These are phyloP conservation scores for Metarhizium guizhouense DNA, from an alignment of 2,329 filamentous ascomycete genomes.

Conservation along the genomic window DNA sequence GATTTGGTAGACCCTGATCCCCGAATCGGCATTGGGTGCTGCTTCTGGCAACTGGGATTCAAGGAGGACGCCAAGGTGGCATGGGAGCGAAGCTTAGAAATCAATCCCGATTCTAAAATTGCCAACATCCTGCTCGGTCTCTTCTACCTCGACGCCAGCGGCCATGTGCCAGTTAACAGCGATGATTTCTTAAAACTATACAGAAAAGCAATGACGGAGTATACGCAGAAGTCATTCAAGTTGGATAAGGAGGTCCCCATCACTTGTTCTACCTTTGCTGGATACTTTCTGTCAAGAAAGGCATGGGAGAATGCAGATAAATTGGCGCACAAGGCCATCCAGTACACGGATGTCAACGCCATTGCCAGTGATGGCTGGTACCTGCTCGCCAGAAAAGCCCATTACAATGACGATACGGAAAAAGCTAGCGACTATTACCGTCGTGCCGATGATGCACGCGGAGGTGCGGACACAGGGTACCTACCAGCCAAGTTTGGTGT, in stretches of 20 bases:
- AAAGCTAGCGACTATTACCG: conserved; percentile 81
- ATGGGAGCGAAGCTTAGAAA: conserved; percentile 80
- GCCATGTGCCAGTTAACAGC: conserved; percentile 73
- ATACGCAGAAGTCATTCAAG: conserved; percentile 90
- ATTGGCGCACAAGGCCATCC: conserved; percentile 85
- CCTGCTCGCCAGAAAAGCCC: conserved; percentile 81
- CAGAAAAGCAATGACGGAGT: conserved; percentile 89
- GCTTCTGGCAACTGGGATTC: conserved; percentile 92
- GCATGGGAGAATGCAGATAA: conserved; percentile 73
- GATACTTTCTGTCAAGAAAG: conserved; percentile 81
- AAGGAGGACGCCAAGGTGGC: conserved; percentile 86
- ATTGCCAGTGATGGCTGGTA: conserved; percentile 98
- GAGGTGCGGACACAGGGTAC: conserved; percentile 83
- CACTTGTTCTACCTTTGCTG: conserved; percentile 81
- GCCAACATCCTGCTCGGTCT: conserved; percentile 85
- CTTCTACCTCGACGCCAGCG: conserved; percentile 81
- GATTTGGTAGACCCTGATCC: conserved; percentile 88
- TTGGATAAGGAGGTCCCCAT: conserved; percentile 84
- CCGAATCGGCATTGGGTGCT: conserved; percentile 90
- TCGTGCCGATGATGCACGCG: conserved; percentile 82
- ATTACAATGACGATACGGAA: conserved; percentile 66
- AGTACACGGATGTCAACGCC: conserved; percentile 90
- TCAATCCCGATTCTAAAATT: conserved; percentile 75
- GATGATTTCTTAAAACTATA: conserved; percentile 78
- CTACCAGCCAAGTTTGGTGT: conserved; percentile 91